phyloP scores from a whole-genome alignment of 2,329 filamentous ascomycete genomes.

The Ascochyta rabiei region DNA sequence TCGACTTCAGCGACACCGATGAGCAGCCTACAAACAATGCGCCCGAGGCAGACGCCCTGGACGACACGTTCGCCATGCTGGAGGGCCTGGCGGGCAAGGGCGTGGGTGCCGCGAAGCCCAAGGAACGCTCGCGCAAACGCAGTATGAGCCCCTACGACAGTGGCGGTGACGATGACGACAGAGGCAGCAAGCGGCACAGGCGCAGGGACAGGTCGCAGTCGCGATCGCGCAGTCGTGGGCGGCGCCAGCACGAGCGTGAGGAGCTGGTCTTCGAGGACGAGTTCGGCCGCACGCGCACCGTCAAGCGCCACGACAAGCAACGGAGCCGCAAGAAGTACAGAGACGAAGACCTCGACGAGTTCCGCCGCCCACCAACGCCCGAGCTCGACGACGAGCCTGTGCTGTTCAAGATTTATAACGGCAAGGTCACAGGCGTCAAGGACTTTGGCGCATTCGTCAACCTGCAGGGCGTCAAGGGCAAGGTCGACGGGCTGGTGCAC shows the following conservation, averaged over 20 bases:
- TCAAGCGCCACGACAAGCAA: conserved; percentile 51
- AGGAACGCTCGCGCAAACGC: conserved; percentile 61
- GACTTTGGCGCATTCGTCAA: conserved; percentile 97
- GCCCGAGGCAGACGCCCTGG: conserved; percentile 70
- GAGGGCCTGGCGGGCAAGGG: conserved; percentile 73
- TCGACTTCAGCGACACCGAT: conserved; percentile 58
- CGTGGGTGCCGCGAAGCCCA: conserved; percentile 35
- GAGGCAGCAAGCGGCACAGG: conserved; percentile 49
- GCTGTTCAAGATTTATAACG: conserved; percentile 86
- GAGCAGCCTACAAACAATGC: conserved; percentile 47
- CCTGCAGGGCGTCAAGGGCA: conserved; percentile 82
- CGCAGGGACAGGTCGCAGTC: conserved; percentile 59
- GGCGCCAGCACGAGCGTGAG: conserved; percentile 53
- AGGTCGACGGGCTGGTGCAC: conserved; percentile 91
- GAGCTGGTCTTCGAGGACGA: conserved; percentile 65
- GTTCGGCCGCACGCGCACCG: conserved; percentile 57
- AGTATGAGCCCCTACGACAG: conserved; percentile 63
- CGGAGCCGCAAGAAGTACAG: conserved; percentile 45
- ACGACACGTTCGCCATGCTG: conserved; percentile 91
- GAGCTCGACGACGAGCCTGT: conserved; percentile 84
- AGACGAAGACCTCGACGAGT: conserved; percentile 61
- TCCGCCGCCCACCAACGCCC: conserved; percentile 68
- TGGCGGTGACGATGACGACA: conserved; percentile 51
- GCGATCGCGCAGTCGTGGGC: conserved; percentile 57
- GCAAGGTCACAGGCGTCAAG: conserved; percentile 88